Evolutionary conservation across 164 flowering plant species (phyloP), one percentile per base, ranked within the genome.

Genomic region (Liquidambar formosana): DNA sequence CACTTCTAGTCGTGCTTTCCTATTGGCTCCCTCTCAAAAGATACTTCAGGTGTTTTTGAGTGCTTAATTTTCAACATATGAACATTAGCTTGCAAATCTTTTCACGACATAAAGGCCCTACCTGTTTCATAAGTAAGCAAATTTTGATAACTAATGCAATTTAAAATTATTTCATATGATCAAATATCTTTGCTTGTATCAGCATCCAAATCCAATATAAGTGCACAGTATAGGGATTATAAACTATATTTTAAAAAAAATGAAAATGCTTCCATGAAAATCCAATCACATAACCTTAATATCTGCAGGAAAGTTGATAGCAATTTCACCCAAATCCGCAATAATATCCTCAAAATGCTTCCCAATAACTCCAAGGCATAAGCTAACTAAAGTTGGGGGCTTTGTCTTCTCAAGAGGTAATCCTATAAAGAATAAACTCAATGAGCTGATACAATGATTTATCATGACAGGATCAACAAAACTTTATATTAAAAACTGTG

Each of bases 281-380:
- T 18, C 66, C 41, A 33, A 57, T 57, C 44, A 43, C 6, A 57
- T 8, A 74, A 92, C 95, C 95, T 89, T 93, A 66, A 82, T 71
- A 76, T 89, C 83, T 8, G 95, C 68, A 1, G 98, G 97, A 70
- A 91, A 82, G 70, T 15, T 76, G 45, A 60, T 57, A 27, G 89
- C 80, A 74, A 93, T 82, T 64, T 85, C 88, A 25, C 68, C 72
- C 77, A 91, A 77, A 57, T 88, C 89, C 1, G 47, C 77, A 62
- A 86, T 68, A 16, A 91, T 79, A 69, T 91, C 97, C 79, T 91
- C 94, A 62, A 93, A 80, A 78, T 89, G 89, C 80, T 74, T 71
- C 19, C 98, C 98, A 60, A 93, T 69, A 51, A 93, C 85, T 65
- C 89, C 88, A 57, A 93, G 76, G 64, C 98, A 93, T 75, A 93